Evolutionary conservation across 805 yeast species (phyloP), one percentile per base, ranked within the genome.

Genomic region (Yamadazyma sp.): DNA sequence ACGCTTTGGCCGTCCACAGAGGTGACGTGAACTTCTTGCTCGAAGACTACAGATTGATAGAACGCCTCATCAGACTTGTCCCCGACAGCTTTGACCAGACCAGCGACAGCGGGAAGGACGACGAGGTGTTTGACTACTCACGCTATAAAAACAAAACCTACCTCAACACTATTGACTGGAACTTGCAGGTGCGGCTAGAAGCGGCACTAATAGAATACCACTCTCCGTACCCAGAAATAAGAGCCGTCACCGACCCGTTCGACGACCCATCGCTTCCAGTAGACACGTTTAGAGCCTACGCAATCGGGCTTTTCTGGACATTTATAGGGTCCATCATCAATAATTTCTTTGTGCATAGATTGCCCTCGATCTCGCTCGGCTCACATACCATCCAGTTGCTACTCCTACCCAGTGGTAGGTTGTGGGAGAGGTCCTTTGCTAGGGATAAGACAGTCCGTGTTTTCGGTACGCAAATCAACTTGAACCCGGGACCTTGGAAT

Each of bases 401-500:
- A 5, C 54, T 68, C 10, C 47, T 65, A 6, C 72, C 72, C 1
- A 50, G 65, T 37, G 73, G 73, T 5, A 55, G 59, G 24, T 48
- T 67, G 11, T 67, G 71, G 71, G 72, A 64, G 38, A 53, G 46
- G 20, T 40, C 37, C 7, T 45, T 67, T 24, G 66, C 63, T 1
- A 7, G n/a, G 1, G 43, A 62, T 33, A 53, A 50, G 33, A 47
- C 40, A 2, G 21, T 67, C 4, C 37, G 20, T 3, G 2, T 63
- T 2, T 46, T 54, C 3, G 65, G 67, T 0, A 33, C 44, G 14
- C 9, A 26, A 3, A 32, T 62, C 21, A 54, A 62, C 29, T 40
- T 68, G 20, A 68, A 68, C 40, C 70, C 70, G 8, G 73, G 74
- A 0, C 62, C 62, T 10, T 68, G 72, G 73, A 61, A 62, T 20